Evolutionary conservation across 495 filamentous ascomycete genomes (phyloP), one percentile per base, ranked within the genome.

Genomic region (Xylaria acuta): DNA sequence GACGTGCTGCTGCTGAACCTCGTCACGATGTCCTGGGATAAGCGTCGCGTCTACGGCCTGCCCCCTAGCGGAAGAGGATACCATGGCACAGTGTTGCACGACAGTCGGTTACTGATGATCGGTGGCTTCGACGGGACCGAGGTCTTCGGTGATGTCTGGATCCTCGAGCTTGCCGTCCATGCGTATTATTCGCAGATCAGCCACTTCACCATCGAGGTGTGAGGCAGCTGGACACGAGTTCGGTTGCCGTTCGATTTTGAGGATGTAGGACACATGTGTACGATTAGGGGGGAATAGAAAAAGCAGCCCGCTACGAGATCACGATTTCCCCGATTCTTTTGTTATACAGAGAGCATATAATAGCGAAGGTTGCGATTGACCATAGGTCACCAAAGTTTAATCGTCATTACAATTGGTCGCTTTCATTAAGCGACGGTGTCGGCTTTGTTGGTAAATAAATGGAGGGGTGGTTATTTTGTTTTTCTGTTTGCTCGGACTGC

Each of bases 141-240:
- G 73, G 89, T 91, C 25, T 91, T 91, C 78, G 84, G 84, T 30
- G 89, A 91, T 68, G 88, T 88, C 18, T 89, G 86, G 82, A 82
- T 90, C 5, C 81, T 91, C 30, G 89, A 91, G 77, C 81, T 91
- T 59, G 89, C 88, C 3, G 88, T 91, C 6, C 89, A 90, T 73
- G 86, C 89, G 40, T 91, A 91, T 74, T 91, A 91, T 71, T 89
- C 88, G 60, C 89, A 91, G 75, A 91, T 91, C 75, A 89, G 87
- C 73, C 88, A 91, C 76, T 91, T 91, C 70, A 87, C 82, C 18
- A 90, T 91, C 71, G 89, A 90, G 76, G 88, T 91, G 47, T 91
- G 80, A 78, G 70, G 36, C 4, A 20, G n/a, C 65, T 16, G 5
- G 49, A 40, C 34, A 36, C 43, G 25, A 45, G 30, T 27, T 22